Evolutionary conservation across 495 filamentous ascomycete species (phyloP).

Genomic region (Terfezia claveryi): DNA sequence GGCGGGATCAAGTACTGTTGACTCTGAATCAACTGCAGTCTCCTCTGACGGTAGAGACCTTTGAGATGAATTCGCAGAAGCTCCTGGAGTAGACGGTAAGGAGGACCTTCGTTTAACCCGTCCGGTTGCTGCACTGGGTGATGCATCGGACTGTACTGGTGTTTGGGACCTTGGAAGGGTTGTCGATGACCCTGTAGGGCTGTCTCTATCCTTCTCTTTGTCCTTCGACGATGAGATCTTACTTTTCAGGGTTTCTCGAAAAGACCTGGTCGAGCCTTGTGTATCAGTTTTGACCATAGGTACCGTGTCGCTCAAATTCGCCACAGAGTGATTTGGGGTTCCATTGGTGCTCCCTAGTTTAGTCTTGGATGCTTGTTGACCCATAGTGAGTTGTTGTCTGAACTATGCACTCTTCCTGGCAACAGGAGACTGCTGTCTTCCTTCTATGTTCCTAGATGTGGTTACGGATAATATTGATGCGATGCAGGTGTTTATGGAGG

Average conservation of each 20-base stretch:
- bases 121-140: conserved; percentile 36
- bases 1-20: conserved; percentile 21
- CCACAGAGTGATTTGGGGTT: conserved; percentile 19
- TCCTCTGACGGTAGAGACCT: conserved; percentile 20
- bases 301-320: conserved; percentile 26
- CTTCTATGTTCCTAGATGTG: conserved; percentile 5
- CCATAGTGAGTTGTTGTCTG: conserved; percentile 35
- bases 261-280: conserved; percentile 75
- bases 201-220: conserved; percentile 38
- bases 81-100: conserved; percentile 21
- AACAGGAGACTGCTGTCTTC: conserved; percentile 12
- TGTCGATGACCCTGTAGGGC: conserved; percentile 51
- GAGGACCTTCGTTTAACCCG: conserved; percentile 22
- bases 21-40: conserved; percentile 7
- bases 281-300: conserved; percentile 90
- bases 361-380: conserved; percentile 70
- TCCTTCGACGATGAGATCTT: conserved; percentile 49
- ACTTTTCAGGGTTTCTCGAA: conserved; percentile 48
- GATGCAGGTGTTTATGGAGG: conserved; percentile 12
- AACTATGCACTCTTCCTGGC: conserved; percentile 21
- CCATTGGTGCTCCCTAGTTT: conserved; percentile 21
- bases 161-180: conserved; percentile 37
- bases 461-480: conserved; percentile 12
- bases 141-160: conserved; percentile 52
- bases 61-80: conserved; percentile 13